Percentiles rank a stretch among this genome's conserved stretches.
Conservation (phyloP, 1,284 basidiomycete species). For the Malassezia psittaci region DNA sequence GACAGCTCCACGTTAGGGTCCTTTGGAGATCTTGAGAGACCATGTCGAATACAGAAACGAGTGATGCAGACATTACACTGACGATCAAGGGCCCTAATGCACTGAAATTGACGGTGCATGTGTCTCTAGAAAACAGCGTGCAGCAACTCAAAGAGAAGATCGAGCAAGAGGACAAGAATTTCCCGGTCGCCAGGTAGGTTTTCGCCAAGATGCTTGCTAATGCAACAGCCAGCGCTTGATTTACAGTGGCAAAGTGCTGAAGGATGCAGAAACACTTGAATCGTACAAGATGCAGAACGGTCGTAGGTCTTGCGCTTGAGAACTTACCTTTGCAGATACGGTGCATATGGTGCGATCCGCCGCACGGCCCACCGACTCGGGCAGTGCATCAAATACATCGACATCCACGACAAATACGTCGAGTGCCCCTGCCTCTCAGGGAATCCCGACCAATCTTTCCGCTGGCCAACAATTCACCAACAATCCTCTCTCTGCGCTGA, state of each 20-base stretch:
- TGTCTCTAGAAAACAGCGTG: conserved; percentile 31
- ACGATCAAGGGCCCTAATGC: conserved; percentile 45
- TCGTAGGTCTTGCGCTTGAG: conserved; percentile 12
- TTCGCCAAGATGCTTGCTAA: background rate
- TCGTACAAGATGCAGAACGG: conserved; percentile 41
- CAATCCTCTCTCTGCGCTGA: conserved; percentile 40
- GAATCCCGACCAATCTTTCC: conserved; percentile 39
- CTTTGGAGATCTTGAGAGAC: background rate
- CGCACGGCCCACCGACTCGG: conserved; percentile 8
- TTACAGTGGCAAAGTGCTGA: conserved; percentile 45
- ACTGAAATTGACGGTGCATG: conserved; percentile 31
- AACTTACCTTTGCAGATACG: conserved; percentile 21
- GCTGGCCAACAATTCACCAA: conserved; percentile 43
- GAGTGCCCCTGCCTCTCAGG: conserved; percentile 29
- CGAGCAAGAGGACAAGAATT: conserved; percentile 29
- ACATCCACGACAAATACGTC: conserved; percentile 13
- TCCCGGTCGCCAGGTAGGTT: conserved; percentile 35
- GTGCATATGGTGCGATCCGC: conserved; percentile 43
- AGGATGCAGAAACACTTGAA: conserved; percentile 34
- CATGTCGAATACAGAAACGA: conserved; percentile 17
- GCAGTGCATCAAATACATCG: conserved; percentile 11
- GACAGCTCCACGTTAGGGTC: background rate
- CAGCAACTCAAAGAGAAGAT: conserved; percentile 40
- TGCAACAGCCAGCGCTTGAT: conserved; percentile 32
- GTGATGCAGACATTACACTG: conserved; percentile 26